phyloP scores from a whole-genome alignment of 2,329 filamentous ascomycete species.

The Dactylellina sp. region DNA sequence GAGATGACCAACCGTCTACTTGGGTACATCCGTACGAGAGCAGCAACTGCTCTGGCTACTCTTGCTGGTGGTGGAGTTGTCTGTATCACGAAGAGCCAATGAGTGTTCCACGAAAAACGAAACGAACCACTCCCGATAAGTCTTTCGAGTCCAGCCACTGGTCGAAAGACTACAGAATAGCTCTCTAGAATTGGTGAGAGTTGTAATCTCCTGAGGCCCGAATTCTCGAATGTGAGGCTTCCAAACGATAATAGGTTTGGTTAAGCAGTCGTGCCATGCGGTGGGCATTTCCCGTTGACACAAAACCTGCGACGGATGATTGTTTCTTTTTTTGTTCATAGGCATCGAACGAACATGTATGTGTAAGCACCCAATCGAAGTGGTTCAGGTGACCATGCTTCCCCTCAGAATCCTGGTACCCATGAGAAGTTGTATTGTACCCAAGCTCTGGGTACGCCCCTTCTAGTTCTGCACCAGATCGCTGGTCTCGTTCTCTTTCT shows the following conservation, averaged over 20 bases:
- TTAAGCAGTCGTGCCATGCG: constrained; percentile 18
- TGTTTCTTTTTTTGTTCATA: constrained; percentile 41
- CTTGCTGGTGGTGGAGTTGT: constrained; percentile 21
- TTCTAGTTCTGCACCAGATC: constrained; percentile 29
- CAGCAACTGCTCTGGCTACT: constrained; percentile 23
- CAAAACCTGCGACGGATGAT: constrained; percentile 34
- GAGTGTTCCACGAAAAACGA: constrained; percentile 39
- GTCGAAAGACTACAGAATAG: not conserved
- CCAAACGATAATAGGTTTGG: constrained; percentile 8
- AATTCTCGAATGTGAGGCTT: constrained; percentile 40
- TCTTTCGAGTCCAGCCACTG: constrained; percentile 37
- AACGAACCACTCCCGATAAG: constrained; percentile 29
- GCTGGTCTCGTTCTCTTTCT: constrained; percentile 10
- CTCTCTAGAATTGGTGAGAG: not conserved
- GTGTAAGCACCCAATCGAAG: constrained; percentile 44
- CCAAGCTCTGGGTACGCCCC: constrained; percentile 39
- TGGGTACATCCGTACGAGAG: constrained; percentile 44
- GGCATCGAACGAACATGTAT: not conserved
- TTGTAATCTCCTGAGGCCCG: constrained; percentile 18
- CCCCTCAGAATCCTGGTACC: constrained; percentile 43
- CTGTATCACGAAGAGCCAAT: constrained; percentile 40
- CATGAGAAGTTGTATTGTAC: constrained; percentile 36
- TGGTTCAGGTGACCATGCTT: constrained; percentile 55
- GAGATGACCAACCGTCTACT: constrained; percentile 46
- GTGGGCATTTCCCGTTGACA: constrained; percentile 49